A percentile compares a stretch with the other conserved stretches of the same genome.
Evolutionary conservation across 108 stramenopile genomes (phyloP).

Genomic region (Cyclotella cryptica): DNA sequence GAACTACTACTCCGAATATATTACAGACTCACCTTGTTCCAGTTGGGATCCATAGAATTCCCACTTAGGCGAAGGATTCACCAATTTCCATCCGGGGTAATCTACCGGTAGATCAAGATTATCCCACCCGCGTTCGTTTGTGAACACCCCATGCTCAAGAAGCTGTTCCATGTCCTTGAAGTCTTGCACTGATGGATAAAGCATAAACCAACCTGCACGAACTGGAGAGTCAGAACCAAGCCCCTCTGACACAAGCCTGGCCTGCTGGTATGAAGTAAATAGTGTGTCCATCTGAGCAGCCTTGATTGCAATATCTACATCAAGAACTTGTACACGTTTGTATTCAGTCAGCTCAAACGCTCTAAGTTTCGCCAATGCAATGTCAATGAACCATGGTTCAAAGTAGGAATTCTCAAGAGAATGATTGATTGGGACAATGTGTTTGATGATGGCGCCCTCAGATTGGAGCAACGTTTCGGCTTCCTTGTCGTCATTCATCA

Average conservation of each 20-base stretch:
- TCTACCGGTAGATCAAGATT: neutral
- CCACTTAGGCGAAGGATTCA: neutral
- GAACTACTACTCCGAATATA: neutral
- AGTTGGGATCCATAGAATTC: constrained; percentile 5
- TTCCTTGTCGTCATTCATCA: constrained; percentile 2
- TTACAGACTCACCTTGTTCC: neutral
- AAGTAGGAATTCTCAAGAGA: constrained; percentile 3
- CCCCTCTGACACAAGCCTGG: constrained; percentile 20
- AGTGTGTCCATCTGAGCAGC: neutral
- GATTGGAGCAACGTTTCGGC: neutral
- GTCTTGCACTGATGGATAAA: neutral
- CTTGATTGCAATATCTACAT: constrained; percentile 9
- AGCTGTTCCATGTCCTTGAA: constrained; percentile 8
- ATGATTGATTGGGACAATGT: neutral
- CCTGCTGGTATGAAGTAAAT: neutral
- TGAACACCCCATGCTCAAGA: constrained; percentile 2
- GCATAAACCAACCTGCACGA: constrained; percentile 18
- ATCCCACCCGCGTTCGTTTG: constrained; percentile 4
- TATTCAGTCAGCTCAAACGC: constrained; percentile 27
- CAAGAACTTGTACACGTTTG: constrained; percentile 15
- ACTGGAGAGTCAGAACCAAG: constrained; percentile 12
- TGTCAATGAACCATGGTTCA: constrained; percentile 26
- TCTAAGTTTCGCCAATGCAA: constrained; percentile 15
- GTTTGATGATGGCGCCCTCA: constrained; percentile 16
- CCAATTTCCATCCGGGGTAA: neutral